Evolutionary conservation across 2,329 filamentous ascomycete genomes (phyloP), one percentile per base, ranked within the genome.

Genomic region (Diaporthe vexans): DNA sequence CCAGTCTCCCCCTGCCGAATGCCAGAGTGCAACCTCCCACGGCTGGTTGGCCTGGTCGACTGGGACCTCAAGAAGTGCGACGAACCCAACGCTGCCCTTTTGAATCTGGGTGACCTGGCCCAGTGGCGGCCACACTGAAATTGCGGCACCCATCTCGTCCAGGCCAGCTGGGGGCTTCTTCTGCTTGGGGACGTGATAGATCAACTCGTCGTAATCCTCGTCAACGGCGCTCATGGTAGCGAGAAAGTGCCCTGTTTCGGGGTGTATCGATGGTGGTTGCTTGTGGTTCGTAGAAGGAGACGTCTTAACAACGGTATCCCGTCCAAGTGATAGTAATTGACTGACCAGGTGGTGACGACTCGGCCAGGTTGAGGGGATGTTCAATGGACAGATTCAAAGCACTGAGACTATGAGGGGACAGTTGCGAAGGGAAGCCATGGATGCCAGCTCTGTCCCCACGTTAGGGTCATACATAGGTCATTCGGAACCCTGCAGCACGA

Each of bases 21-120:
- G 91, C 94, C 95, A 97, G 10, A 97, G 83, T 21, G 90, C 90
- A 43, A 95, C 89, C 78, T 97, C 89, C 92, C 94, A 97, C 26
- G 86, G 79, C 75, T 90, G 85, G 21, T 89, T 84, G 10, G 86
- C 86, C 61, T 88, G 88, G 48, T 85, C 85, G 29, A 81, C 82
- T 54, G 90, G 89, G 56, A 92, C 90, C 78, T 95, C 92, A 43
- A 97, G 86, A 17, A 95, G 83, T 9, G 93, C 92, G 0, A 89
- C 92, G 77, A 98, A 92, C 0, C 82, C 81, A 52, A 93, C 85
- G 79, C 88, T 77, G 2, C 79, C 79, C 26, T 81, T 80, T 35
- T 85, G 82, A 26, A 94, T 80, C 65, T 90, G 87, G 1, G 94
- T 95, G 33, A 94, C 88, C 80, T 95, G 94, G 2, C 92, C 94